Evolutionary conservation across 2,329 filamentous ascomycete genomes (phyloP).

Genomic region (Fusarium sp.): DNA sequence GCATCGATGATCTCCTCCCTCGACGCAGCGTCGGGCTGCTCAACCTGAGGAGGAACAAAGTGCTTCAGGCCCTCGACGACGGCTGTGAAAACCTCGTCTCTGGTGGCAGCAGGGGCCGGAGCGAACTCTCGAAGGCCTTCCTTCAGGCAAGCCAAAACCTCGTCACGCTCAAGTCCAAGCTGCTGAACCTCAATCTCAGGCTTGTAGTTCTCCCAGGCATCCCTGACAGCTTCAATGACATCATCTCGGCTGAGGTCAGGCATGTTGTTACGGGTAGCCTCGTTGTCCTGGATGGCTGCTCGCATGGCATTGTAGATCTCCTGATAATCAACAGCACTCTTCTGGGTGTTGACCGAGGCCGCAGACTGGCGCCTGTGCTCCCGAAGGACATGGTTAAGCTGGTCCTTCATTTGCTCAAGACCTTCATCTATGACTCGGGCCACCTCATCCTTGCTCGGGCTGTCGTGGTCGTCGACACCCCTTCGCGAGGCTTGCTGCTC

Average conservation of each 20-base stretch:
- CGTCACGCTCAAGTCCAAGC: conserved; percentile 89
- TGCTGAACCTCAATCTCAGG: conserved; percentile 93
- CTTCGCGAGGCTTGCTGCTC: conserved; percentile 71
- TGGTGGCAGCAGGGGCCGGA: conserved; percentile 72
- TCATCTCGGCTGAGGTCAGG: conserved; percentile 77
- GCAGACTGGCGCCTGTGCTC: conserved; percentile 79
- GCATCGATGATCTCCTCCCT: conserved; percentile 86
- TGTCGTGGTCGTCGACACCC: conserved; percentile 59
- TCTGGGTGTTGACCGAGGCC: conserved; percentile 71
- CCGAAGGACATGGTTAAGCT: conserved; percentile 82
- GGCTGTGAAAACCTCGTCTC: conserved; percentile 86
- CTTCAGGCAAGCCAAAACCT: conserved; percentile 86
- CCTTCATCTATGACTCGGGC: conserved; percentile 83
- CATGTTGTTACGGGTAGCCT: conserved; percentile 55
- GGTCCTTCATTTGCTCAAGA: conserved; percentile 83
- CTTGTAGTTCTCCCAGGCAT: conserved; percentile 95
- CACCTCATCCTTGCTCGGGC: conserved; percentile 75
- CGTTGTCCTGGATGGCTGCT: conserved; percentile 75
- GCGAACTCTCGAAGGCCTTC: conserved; percentile 86
- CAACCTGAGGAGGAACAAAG: conserved; percentile 79
- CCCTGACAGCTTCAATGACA: conserved; percentile 85
- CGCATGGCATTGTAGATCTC: conserved; percentile 90
- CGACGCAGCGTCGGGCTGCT: conserved; percentile 76
- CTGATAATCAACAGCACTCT: conserved; percentile 76
- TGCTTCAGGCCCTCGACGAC: conserved; percentile 88